Evolutionary conservation across 2,329 filamentous ascomycete species (phyloP), one percentile per base, ranked within the genome.

Genomic region (Penicillium sclerotiorum): DNA sequence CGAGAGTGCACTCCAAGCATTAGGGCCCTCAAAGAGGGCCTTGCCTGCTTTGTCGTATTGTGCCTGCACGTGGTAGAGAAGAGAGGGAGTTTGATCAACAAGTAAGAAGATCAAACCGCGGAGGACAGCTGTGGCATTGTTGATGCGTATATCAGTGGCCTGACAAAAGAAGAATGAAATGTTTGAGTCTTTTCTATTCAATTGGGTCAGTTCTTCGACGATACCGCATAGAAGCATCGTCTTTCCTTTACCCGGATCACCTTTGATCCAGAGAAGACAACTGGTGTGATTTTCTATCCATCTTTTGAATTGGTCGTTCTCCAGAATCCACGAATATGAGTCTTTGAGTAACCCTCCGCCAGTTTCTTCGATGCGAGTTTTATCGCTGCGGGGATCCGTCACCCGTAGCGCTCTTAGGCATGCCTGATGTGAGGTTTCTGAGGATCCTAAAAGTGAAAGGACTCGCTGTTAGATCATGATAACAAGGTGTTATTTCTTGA

Each of bases 51-150:
- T 8, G 4, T 74, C 61, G 33, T 76, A 73, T 32, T 63, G 12
- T 58, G 55, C 15, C 49, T 53, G 40, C 1, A 52, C 15, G 32
- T 49, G 15, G 8, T n/a, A 13, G 23, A 49, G 3, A n/a, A 38
- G 43, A 17, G 21, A 37, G 20, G 18, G 46, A 7, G 49, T 25
- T n/a, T 44, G 12, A 1, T 45, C 11, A 4, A 44, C 20, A 13
- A 50, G 13, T 21, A 44, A 18, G 21, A 23, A 50, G 7, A 80
- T 64, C 0, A 81, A 61, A 0, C 77, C 74, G 0, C 73, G 68
- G 0, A 80, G 55, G 0, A 78, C 69, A 1, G 74, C 63, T 25
- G 37, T 40, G 20, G 37, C 37, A 15, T 7, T 40, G 25, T 40
- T 25, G 9, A 40, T 22, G 6, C 37, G 32, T 2, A 13, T 22